Evolutionary conservation across 2,329 filamentous ascomycete genomes (phyloP).

Genomic region (Pseudogymnoascus sp.): DNA sequence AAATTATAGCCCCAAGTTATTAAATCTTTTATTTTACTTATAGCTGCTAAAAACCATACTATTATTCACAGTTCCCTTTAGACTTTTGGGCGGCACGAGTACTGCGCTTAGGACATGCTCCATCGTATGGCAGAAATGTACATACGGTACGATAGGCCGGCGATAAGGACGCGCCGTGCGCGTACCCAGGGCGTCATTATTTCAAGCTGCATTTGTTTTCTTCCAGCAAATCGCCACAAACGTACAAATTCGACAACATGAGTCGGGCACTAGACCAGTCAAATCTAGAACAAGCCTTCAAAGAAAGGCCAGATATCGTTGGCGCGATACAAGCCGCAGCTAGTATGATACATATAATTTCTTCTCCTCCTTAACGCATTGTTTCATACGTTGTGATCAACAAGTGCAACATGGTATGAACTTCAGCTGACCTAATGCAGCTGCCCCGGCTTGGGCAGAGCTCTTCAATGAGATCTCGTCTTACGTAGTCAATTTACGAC

Average conservation of each 20-base stretch:
- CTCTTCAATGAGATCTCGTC: constrained; percentile 30
- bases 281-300: constrained; percentile 26
- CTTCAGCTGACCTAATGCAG: constrained; percentile 10
- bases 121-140: neutral
- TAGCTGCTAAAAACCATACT: neutral
- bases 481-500: constrained; percentile 19
- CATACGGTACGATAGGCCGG: neutral
- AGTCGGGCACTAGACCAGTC: constrained; percentile 22
- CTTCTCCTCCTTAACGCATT: constrained; percentile 20
- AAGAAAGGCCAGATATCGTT: constrained; percentile 26
- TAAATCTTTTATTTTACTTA: neutral
- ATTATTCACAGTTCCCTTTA: neutral
- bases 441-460: constrained; percentile 19
- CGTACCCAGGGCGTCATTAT: constrained; percentile 1
- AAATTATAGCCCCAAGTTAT: neutral
- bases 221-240: constrained; percentile 1
- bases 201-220: neutral
- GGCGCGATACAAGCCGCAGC: constrained; percentile 26
- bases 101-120: neutral
- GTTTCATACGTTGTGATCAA: neutral
- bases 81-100: neutral
- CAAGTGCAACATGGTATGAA: neutral
- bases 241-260: constrained; percentile 18
- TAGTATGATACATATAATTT: constrained; percentile 19
- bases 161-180: constrained; percentile 9